Evolutionary conservation across 2,329 filamentous ascomycete species (phyloP), one percentile per base, ranked within the genome.

Genomic region (Hypoxylon sp.): DNA sequence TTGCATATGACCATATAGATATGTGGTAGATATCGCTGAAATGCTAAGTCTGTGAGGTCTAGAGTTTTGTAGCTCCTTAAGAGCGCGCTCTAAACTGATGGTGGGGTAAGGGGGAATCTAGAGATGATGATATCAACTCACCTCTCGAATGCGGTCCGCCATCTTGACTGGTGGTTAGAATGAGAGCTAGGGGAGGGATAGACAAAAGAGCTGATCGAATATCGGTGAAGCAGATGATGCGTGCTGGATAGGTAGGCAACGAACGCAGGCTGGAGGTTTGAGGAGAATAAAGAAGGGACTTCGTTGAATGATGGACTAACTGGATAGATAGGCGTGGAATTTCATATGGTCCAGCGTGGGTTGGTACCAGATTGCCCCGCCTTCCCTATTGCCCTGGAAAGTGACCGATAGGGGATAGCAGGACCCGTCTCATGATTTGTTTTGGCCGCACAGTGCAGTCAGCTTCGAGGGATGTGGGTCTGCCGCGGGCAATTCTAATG

Each of bases 111-210:
- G 65, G 67, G 64, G 62, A 50, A 61, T 62, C 48, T 57, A 50
- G 71, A 64, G 30, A 65, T 64, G 57, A 64, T 65, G 57, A 64
- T 65, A 68, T 51, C 68, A 31, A 87, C 91, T 86, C 83, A 95
- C 92, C 88, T 94, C 91, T 90, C 93, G 95, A 83, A 96, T 95
- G 84, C 91, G 92, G 83, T 96, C 93, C 93, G 76, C 68, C 72
- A 71, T 67, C 61, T 66, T 69, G 66, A 66, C 70, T 50, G 46
- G 68, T 63, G 56, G 10, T 65, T 58, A 53, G 40, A 72, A 63
- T 57, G 48, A 59, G 65, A 71, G 71, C 56, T 66, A 59, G 33
- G 14, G 75, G 75, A 72, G 71, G 74, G 25, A 75, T 77, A 77
- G 74, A 73, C 73, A 72, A 75, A 71, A 67, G 69, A 58, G 59